Evolutionary conservation across 345 rosid genomes (phyloP), one percentile per base, ranked within the genome.

Genomic region (Corchorus olitorius): DNA sequence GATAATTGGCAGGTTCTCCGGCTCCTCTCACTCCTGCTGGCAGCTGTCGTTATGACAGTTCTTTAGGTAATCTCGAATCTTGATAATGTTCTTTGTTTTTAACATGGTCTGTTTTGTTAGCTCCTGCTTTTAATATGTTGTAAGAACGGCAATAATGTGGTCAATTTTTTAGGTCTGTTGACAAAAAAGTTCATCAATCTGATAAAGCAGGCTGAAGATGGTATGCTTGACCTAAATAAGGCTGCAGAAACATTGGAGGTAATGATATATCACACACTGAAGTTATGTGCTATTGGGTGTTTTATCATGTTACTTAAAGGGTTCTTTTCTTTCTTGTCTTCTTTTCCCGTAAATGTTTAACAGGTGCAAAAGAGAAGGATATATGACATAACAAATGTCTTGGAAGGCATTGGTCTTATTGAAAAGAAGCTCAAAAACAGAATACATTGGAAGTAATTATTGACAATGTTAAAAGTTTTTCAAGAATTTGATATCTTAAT

Each of bases 391-490:
- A 96, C 99, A 56, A 96, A 96, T 86, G 99, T 96, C 64, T 81
- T 96, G 91, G 99, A 96, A 85, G 99, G 99, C 83, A 92, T 96
- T 74, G 98, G 92, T 82, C 97, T 96, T 48, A 93, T 96, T 74
- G 98, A 96, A 85, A 96, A 96, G 90, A 94, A 90, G 80, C 85
- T 93, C 46, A 96, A 93, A 87, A 96, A 93, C 85, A 88, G 87
- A 81, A 93, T 96, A 74, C 92, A 76, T 72, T 96, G 99, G 99
- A 96, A 93, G 99, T 96, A 93, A 77, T 73, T 74, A 45, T 75
- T 65, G 33, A 73, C 62, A 59, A 74, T 68, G 79, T 73, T 68
- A 35, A 70, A 73, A 61, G 61, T 65, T 75, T 81, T 74, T 60
- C 74, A 4, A 70, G 49, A 70, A 53, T 77, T 82, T 77, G 72